Evolutionary conservation across 2,329 filamentous ascomycete genomes (phyloP).

Genomic region (Blumeria hordei): DNA sequence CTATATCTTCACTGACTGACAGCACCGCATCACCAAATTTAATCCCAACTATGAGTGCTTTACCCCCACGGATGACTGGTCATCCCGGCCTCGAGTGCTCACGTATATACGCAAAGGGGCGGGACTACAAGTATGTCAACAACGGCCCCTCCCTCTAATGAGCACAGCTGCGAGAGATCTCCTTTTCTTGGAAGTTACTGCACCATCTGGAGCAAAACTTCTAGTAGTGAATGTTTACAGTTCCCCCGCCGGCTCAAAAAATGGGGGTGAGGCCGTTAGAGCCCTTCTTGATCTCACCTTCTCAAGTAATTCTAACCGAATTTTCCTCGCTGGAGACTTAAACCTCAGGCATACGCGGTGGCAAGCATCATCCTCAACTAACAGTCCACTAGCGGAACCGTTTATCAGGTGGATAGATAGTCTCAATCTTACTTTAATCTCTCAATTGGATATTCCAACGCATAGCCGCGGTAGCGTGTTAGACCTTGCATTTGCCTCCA

Average conservation of each 20-base stretch:
- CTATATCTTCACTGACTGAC: background rate
- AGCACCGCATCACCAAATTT: background rate
- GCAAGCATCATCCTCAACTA: background rate
- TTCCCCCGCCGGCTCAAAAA: background rate
- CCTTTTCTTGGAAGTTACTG: background rate
- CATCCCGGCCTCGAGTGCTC: background rate
- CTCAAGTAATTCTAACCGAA: background rate
- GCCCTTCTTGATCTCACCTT: background rate
- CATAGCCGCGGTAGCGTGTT: background rate
- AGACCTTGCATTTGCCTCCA: background rate
- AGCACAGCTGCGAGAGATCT: background rate
- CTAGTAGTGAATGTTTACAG: background rate
- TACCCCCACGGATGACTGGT: background rate
- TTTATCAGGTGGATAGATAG: background rate
- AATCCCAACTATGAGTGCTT: background rate
- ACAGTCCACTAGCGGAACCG: background rate
- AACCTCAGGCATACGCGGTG: background rate
- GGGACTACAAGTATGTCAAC: background rate
- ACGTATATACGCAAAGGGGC: background rate
- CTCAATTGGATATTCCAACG: background rate
- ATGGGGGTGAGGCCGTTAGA: background rate
- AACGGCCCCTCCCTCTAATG: background rate
- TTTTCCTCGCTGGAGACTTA: background rate
- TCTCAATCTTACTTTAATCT: background rate
- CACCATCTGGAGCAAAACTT: background rate